Conservation (phyloP, 2,329 filamentous ascomycete species). For the Nemania abortiva region DNA sequence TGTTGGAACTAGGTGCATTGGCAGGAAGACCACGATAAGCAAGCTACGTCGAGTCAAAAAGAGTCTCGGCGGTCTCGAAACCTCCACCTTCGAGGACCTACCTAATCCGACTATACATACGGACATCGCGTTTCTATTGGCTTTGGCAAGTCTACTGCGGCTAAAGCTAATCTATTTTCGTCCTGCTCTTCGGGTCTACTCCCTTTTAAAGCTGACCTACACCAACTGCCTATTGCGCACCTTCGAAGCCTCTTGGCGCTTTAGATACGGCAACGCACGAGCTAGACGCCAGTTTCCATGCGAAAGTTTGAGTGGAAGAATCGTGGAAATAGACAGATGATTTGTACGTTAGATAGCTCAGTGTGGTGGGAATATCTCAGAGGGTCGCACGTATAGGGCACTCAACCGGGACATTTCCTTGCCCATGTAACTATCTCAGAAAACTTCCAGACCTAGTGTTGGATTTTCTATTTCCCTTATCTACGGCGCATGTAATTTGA, state of each 20-base stretch:
- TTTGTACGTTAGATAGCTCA: not conserved
- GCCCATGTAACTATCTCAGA: not conserved
- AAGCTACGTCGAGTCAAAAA: no score
- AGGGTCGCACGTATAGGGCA: not conserved
- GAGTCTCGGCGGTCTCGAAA: not conserved
- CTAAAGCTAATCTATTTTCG: no score
- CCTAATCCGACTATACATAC: not conserved
- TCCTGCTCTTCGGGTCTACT: no score
- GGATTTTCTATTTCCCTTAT: slow-evolving; percentile 6
- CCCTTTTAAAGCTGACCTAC: no score
- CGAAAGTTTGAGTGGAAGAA: not conserved
- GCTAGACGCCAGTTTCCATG: not conserved
- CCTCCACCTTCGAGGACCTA: slow-evolving; percentile 2
- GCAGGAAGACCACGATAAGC: not conserved
- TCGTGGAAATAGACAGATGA: slow-evolving; percentile 1
- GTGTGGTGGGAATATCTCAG: not conserved
- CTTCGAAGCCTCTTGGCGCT: not conserved
- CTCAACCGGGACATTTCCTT: not conserved
- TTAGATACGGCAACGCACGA: not conserved
- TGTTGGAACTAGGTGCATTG: not conserved
- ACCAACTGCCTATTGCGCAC: not conserved
- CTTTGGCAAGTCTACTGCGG: no score
- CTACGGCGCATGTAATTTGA: slow-evolving; percentile 10
- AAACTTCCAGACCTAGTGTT: not conserved
- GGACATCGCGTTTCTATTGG: no score